Percentiles rank a stretch among this genome's conserved stretches.
Evolutionary conservation across 1,139 yeast genomes (phyloP).

Genomic region (Protomyces lactucae-debilis): DNA sequence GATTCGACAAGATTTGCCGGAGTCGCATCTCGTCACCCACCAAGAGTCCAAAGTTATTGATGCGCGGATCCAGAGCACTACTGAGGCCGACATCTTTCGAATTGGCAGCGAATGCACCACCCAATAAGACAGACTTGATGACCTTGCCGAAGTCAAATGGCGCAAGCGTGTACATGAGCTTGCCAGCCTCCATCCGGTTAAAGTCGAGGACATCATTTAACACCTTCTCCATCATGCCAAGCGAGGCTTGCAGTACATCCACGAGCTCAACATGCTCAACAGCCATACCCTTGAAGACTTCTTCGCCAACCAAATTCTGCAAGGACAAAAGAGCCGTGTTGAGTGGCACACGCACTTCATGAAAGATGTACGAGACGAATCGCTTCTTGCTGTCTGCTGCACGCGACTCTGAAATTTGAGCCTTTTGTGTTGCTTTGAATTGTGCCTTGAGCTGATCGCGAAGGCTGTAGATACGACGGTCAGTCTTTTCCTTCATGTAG

Average conservation of each 20-base stretch:
- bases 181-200: conserved; percentile 26
- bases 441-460: conserved; percentile 23
- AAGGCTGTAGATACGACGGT: conserved; percentile 8
- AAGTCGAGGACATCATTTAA: conserved; percentile 26
- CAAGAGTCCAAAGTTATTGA: conserved; percentile 12
- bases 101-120: conserved; percentile 9
- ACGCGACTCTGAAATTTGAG: conserved; percentile 17
- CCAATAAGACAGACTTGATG: conserved; percentile 19
- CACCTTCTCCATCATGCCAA: conserved; percentile 27
- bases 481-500: conserved; percentile 16
- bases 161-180: conserved; percentile 14
- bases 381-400: conserved; percentile 23
- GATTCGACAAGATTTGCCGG: conserved; percentile 57
- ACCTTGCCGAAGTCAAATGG: conserved; percentile 22
- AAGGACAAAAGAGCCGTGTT: conserved; percentile 17
- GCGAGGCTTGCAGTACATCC: conserved; percentile 16
- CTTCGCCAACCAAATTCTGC: conserved; percentile 22
- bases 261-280: conserved; percentile 18
- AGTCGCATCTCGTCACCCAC: conserved; percentile 26
- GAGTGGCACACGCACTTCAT: conserved; percentile 24
- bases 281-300: conserved; percentile 10
- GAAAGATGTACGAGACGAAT: conserved; percentile 24
- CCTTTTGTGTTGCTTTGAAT: conserved; percentile 23
- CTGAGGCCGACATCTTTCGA: conserved; percentile 4
- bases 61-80: conserved; percentile 9